Percentiles rank a stretch among this genome's conserved stretches.
Conservation (phyloP, 148 eudicot genomes). For the Hydrangea macrophylla region DNA sequence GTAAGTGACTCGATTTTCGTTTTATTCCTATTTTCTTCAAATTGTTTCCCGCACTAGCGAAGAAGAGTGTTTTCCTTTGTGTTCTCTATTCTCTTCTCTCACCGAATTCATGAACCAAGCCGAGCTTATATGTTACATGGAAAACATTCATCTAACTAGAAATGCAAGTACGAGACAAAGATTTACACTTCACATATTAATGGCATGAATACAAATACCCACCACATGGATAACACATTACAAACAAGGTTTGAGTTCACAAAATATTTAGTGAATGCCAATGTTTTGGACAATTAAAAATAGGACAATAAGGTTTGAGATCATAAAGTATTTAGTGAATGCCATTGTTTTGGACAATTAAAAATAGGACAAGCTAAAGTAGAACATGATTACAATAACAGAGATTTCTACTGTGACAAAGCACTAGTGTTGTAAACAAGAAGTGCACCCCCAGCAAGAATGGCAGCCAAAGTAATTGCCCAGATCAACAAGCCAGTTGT, state of each 20-base stretch:
- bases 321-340: not conserved
- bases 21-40: not conserved
- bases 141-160: not conserved
- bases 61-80: no score
- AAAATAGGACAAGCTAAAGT: not conserved
- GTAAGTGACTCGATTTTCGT: not conserved
- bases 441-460: slow-evolving; percentile 90
- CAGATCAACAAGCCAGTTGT: slow-evolving; percentile 78
- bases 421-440: slow-evolving; percentile 98
- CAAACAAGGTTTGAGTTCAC: not conserved
- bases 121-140: no score
- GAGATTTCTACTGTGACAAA: slow-evolving; percentile 45
- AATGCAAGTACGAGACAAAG: not conserved
- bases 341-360: not conserved
- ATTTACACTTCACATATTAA: not conserved
- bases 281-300: not conserved
- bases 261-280: not conserved
- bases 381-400: not conserved
- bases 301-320: not conserved
- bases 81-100: no score
- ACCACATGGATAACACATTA: not conserved
- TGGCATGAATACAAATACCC: not conserved
- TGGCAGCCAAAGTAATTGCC: slow-evolving; percentile 73
- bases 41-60: no score
- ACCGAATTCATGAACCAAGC: not conserved